Evolutionary conservation across 345 rosid genomes (phyloP).

Genomic region (Eucalyptus sp.): DNA sequence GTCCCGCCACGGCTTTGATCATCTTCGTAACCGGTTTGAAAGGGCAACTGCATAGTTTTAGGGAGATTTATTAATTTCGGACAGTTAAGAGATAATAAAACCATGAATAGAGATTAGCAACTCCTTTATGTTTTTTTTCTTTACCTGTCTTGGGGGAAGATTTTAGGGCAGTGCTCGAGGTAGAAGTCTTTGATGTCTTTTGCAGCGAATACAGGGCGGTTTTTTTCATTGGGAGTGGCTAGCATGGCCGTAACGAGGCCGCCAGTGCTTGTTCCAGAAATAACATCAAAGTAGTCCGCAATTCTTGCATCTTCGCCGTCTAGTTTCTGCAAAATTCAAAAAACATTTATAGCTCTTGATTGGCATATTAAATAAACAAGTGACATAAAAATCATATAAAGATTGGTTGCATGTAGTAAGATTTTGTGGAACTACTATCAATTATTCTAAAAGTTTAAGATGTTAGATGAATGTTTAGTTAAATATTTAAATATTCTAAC

Average conservation of each 20-base stretch:
- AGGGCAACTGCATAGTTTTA: not conserved
- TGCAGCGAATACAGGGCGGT: conserved; percentile 25
- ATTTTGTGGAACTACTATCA: too few relatives aligned
- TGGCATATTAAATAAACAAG: not conserved
- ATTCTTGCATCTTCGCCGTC: conserved; percentile 24
- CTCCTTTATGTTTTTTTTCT: not conserved
- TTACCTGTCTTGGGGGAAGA: conserved; percentile 13
- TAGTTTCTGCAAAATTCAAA: conserved; percentile 4
- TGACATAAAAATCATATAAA: not conserved
- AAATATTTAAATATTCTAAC: too few relatives aligned
- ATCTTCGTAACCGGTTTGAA: not conserved
- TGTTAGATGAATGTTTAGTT: too few relatives aligned
- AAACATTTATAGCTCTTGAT: not conserved
- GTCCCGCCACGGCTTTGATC: conserved; percentile 7
- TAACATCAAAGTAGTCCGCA: conserved; percentile 28
- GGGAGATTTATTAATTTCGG: not conserved
- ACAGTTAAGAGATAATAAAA: not conserved
- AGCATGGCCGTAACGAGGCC: conserved; percentile 31
- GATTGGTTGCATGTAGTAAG: not conserved
- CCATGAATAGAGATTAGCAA: not conserved
- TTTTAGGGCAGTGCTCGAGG: conserved; percentile 2
- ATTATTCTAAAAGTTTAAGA: too few relatives aligned
- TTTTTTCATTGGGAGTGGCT: conserved; percentile 9
- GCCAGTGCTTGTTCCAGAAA: conserved; percentile 27
- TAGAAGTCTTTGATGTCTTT: conserved; percentile 18